Conservation (phyloP, 1,284 basidiomycete genomes). For the Tilletiopsis washingtonensis region DNA sequence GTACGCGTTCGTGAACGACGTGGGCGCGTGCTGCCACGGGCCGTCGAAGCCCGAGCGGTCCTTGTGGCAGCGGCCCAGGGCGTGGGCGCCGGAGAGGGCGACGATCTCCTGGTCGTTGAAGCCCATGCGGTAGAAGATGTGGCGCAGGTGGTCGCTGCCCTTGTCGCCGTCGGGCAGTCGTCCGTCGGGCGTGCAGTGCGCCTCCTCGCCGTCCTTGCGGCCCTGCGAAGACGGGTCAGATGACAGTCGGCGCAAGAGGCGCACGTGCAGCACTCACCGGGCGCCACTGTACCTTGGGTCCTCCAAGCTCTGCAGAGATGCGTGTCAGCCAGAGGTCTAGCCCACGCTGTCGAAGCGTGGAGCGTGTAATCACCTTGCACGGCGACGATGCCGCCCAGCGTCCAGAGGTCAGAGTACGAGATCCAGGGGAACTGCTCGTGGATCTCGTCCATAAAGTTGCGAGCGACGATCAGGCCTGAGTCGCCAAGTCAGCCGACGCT, state of each 20-base stretch:
- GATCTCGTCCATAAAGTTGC: slow-evolving; percentile 74
- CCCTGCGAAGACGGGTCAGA: too few species aligned
- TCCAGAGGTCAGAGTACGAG: slow-evolving; percentile 47
- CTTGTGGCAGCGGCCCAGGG: slow-evolving; percentile 49
- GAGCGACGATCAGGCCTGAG: slow-evolving; percentile 72
- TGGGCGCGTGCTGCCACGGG: slow-evolving; percentile 45
- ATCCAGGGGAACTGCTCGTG: slow-evolving; percentile 55
- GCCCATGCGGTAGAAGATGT: slow-evolving; percentile 54
- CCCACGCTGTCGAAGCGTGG: too few species aligned
- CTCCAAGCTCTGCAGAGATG: too few species aligned
- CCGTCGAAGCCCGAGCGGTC: slow-evolving; percentile 43
- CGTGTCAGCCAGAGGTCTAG: too few species aligned
- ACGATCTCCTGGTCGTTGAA: slow-evolving; percentile 56
- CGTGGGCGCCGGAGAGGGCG: slow-evolving; percentile 55
- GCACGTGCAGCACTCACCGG: too few species aligned
- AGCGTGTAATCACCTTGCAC: too few species aligned
- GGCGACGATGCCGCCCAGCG: slow-evolving; percentile 51
- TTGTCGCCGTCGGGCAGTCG: slow-evolving; percentile 54
- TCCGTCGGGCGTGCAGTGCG: slow-evolving; percentile 69
- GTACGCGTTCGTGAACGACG: slow-evolving; percentile 42
- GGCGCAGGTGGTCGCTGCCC: slow-evolving; percentile 52
- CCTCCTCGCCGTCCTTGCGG: slow-evolving; percentile 44
- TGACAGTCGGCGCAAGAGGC: too few species aligned
- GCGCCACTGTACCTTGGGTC: slow-evolving; percentile 48
- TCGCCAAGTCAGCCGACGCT: too few species aligned